Percentiles rank a stretch among this genome's conserved stretches.
phyloP scores from a whole-genome alignment of 1,284 basidiomycete genomes.

The Tilletia horrida region DNA sequence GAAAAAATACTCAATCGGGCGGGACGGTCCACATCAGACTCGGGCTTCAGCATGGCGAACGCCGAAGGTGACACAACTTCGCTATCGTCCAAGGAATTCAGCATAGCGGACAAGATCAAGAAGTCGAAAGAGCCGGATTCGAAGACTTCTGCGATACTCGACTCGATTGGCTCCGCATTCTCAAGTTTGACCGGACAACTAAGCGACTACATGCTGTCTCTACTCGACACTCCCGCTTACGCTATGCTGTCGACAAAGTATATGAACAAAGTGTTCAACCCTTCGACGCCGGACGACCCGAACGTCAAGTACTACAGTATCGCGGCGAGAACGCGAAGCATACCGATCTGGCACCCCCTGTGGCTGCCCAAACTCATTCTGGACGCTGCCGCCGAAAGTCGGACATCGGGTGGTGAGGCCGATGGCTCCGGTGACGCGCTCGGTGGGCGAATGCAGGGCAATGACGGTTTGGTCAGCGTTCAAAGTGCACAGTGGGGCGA shows the following conservation, averaged over 20 bases:
- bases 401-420: conserved; percentile 41
- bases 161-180: conserved; percentile 12
- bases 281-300: conserved; percentile 75
- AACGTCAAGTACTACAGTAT: conserved; percentile 87
- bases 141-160: conserved; percentile 27
- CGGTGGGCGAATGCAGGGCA: conserved; percentile 68
- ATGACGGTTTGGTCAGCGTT: conserved; percentile 92
- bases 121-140: conserved; percentile 57
- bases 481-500: conserved; percentile 50
- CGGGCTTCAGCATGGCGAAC: background rate
- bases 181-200: conserved; percentile 62
- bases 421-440: conserved; percentile 55
- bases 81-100: background rate
- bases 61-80: too few relatives aligned
- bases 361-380: conserved; percentile 94
- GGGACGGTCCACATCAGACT: conserved; percentile 12
- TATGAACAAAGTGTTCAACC: conserved; percentile 84
- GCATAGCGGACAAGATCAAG: background rate
- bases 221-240: conserved; percentile 95
- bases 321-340: conserved; percentile 70
- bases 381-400: conserved; percentile 63
- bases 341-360: conserved; percentile 86
- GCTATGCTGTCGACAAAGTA: conserved; percentile 86
- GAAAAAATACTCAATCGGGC: conserved; percentile 22
- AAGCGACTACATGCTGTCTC: conserved; percentile 79